Conservation (phyloP, 495 filamentous ascomycete species). For the Hyaloscypha bicolor region DNA sequence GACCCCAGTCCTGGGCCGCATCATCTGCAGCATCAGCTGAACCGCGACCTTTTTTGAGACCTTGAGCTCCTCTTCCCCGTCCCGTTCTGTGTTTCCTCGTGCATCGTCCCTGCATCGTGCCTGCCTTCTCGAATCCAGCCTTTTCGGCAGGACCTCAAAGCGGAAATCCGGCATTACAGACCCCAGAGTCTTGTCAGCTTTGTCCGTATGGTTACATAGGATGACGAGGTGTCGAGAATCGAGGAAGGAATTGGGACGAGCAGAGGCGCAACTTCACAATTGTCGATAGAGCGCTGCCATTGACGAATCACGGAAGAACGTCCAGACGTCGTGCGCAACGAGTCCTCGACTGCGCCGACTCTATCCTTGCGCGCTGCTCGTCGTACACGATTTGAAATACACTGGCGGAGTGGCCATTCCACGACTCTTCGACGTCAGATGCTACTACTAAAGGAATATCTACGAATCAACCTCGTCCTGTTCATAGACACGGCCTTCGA, state of each 20-base stretch:
- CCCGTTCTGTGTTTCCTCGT: neutral
- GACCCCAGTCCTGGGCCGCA: neutral
- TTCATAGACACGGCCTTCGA: neutral
- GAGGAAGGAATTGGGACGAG: slow-evolving; percentile 28
- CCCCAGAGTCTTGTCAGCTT: neutral
- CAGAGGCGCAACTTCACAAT: slow-evolving; percentile 21
- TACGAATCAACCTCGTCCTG: slow-evolving; percentile 2
- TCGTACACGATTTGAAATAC: neutral
- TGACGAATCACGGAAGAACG: neutral
- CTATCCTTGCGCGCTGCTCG: slow-evolving; percentile 3
- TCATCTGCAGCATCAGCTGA: neutral
- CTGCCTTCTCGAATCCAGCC: neutral
- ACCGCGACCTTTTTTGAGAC: neutral
- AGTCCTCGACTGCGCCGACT: slow-evolving; percentile 4
- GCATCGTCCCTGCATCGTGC: neutral
- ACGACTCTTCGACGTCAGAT: neutral
- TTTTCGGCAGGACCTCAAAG: neutral
- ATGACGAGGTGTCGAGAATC: slow-evolving; percentile 28
- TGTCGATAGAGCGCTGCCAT: slow-evolving; percentile 10
- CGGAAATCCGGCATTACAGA: neutral
- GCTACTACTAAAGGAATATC: neutral
- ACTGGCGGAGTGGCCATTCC: neutral
- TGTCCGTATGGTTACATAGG: slow-evolving; percentile 22
- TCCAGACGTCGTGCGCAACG: neutral
- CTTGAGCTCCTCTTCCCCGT: neutral